phyloP scores from a whole-genome alignment of 2,329 filamentous ascomycete genomes.

The Pyrenophora seminiperda region DNA sequence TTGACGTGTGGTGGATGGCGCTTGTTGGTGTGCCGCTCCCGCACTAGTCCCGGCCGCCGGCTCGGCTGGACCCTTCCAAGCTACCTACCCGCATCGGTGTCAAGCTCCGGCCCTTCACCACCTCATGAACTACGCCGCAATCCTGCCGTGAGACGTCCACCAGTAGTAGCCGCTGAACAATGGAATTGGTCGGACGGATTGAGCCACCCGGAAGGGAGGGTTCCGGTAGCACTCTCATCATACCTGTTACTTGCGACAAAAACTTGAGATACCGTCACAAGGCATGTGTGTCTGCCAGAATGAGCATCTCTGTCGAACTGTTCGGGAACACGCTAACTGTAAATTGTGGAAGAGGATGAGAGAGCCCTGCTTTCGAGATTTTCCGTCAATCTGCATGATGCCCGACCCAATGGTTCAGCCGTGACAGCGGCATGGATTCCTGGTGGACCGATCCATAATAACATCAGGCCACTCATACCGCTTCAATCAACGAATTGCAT shows the following conservation, averaged over 20 bases:
- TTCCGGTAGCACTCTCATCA: neutral
- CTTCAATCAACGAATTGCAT: neutral
- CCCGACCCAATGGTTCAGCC: constrained; percentile 11
- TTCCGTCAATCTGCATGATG: neutral
- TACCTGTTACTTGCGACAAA: neutral
- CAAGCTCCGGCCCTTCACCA: constrained; percentile 1
- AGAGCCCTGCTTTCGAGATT: neutral
- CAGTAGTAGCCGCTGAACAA: constrained; percentile 7
- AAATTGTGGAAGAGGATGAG: neutral
- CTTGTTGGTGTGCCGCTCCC: neutral
- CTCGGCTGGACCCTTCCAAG: constrained; percentile 3
- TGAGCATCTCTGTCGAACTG: neutral
- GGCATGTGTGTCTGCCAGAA: too few relatives aligned
- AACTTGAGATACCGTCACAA: neutral
- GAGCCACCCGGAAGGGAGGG: constrained; percentile 4
- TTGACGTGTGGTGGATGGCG: constrained; percentile 1
- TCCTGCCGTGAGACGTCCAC: constrained; percentile 1
- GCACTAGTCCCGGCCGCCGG: constrained; percentile 1
- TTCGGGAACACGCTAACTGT: too few relatives aligned
- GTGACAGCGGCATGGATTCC: neutral
- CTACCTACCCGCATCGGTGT: constrained; percentile 2
- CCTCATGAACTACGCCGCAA: constrained; percentile 5
- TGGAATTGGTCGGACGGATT: constrained; percentile 6
- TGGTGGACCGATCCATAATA: constrained; percentile 9
- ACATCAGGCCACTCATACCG: neutral